Percentiles rank a stretch among this genome's conserved stretches.
These are phyloP conservation scores for Karstenula rhodostoma DNA, from an alignment of 2,329 filamentous ascomycete species.

Conservation along the genomic window DNA sequence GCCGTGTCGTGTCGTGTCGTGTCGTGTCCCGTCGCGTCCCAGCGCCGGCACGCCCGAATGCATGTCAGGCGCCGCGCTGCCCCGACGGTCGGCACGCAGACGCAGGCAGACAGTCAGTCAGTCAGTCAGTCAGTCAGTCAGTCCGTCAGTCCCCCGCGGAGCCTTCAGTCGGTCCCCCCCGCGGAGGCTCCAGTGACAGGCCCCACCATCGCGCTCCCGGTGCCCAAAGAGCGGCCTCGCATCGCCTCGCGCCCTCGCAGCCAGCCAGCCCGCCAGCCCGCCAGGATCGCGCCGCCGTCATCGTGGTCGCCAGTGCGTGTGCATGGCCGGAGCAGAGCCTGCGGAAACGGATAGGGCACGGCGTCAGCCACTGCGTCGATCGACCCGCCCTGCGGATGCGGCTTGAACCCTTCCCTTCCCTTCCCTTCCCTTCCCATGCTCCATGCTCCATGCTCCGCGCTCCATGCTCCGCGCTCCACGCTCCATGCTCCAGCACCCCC, in stretches of 20 bases:
- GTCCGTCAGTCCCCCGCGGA: too few relatives aligned
- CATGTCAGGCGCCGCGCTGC: constrained; percentile 10
- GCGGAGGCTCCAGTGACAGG: constrained; percentile 46
- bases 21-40: too few relatives aligned
- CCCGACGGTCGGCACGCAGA: too few relatives aligned
- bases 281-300: constrained; percentile 14
- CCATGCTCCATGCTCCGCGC: not conserved
- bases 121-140: too few relatives aligned
- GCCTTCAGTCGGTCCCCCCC: too few relatives aligned
- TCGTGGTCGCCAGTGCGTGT: not conserved
- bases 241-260: constrained; percentile 8
- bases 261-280: not conserved
- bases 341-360: constrained; percentile 11
- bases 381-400: constrained; percentile 43
- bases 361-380: constrained; percentile 37
- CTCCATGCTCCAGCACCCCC: constrained; percentile 6
- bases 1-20: too few relatives aligned
- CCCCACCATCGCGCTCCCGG: constrained; percentile 41
- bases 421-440: constrained; percentile 21
- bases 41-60: constrained; percentile 10
- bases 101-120: too few relatives aligned
- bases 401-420: constrained; percentile 32
- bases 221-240: constrained; percentile 7
- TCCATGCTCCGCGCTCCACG: too few relatives aligned
- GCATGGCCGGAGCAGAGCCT: not conserved